Conservation (phyloP, 1,284 basidiomycete genomes). For the Mrakiaceae sp. region DNA sequence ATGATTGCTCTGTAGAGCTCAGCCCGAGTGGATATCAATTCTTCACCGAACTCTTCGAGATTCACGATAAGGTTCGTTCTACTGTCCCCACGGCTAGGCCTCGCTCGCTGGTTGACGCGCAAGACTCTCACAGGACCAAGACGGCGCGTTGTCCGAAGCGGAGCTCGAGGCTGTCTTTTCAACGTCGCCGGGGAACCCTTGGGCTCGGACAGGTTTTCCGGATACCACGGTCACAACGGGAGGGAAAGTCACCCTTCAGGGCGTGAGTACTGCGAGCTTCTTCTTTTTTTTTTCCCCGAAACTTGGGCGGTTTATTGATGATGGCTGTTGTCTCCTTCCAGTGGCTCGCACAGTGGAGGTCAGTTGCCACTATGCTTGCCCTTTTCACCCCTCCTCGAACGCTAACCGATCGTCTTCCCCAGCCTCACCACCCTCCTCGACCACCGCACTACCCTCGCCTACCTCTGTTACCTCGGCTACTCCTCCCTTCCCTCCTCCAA, state of each 20-base stretch:
- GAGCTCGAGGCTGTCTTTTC: slow-evolving; percentile 84
- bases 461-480: slow-evolving; percentile 67
- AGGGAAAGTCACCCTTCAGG: slow-evolving; percentile 86
- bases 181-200: slow-evolving; percentile 90
- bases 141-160: slow-evolving; percentile 75
- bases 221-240: slow-evolving; percentile 86
- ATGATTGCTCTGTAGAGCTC: slow-evolving; percentile 89
- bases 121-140: slow-evolving; percentile 57
- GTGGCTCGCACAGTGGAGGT: slow-evolving; percentile 99
- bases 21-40: slow-evolving; percentile 90
- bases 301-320: not conserved
- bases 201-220: slow-evolving; percentile 73
- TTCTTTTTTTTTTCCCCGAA: not conserved
- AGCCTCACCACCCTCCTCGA: slow-evolving; percentile 96
- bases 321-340: not conserved
- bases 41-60: slow-evolving; percentile 93
- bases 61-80: slow-evolving; percentile 70
- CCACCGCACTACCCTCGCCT: slow-evolving; percentile 80
- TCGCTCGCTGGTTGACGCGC: not conserved
- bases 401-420: slow-evolving; percentile 11
- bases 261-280: slow-evolving; percentile 27
- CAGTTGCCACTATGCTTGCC: slow-evolving; percentile 20
- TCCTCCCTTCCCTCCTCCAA: slow-evolving; percentile 34
- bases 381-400: not conserved
- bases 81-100: not conserved